Base-by-base conservation (phyloP, 495 filamentous ascomycete species). In the Penicillium argentinense region DNA sequence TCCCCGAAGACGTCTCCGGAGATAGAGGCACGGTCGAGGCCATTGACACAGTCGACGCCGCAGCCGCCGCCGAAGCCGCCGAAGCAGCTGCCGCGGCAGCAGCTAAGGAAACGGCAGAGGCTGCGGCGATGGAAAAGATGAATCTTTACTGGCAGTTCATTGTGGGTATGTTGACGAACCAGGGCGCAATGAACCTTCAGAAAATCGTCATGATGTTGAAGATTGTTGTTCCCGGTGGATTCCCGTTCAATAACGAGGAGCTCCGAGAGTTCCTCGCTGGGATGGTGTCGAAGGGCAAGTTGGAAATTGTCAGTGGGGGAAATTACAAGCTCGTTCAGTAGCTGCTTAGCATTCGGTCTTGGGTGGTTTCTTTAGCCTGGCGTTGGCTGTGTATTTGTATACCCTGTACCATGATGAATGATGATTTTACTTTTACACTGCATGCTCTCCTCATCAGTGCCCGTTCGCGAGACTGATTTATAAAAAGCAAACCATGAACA, bases 161-260 rank as follows among this genome's bases (percentile, higher is more conserved):
- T 47, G 73, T 88, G 39, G 89, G 87, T 34, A 97, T 99, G 92
- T 70, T 99, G 68, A 97, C 88, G 47, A 97, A 97, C 63, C 79
- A 85, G 47, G 88, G 86, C 5, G 69, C 83, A 22, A 95, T 95
- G 86, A 81, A 86, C 36, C 60, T 89, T 49, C 77, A 78, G 57
- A 82, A 88, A 67, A 91, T 98, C 47, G 75, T 83, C 4, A 92
- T 91, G 86, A 96, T 97, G 88, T 72, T 98, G 74, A 87, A 86
- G 63, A 86, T 98, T 75, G 76, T 89, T 21, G 84, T 97, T 22
- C 80, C 86, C 1, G 91, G 88, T 11, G 88, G 89, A 5, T 97
- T 96, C 57, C 83, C 88, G 11, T 96, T 91, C 57, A 80, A 76
- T 57, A 95, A 92, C 60, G 70, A 73, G 54, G 82, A 84, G 63